Percentiles rank a stretch among this genome's conserved stretches.
Evolutionary conservation across 2,329 filamentous ascomycete genomes (phyloP).

Genomic region (Seiridium unicorne): DNA sequence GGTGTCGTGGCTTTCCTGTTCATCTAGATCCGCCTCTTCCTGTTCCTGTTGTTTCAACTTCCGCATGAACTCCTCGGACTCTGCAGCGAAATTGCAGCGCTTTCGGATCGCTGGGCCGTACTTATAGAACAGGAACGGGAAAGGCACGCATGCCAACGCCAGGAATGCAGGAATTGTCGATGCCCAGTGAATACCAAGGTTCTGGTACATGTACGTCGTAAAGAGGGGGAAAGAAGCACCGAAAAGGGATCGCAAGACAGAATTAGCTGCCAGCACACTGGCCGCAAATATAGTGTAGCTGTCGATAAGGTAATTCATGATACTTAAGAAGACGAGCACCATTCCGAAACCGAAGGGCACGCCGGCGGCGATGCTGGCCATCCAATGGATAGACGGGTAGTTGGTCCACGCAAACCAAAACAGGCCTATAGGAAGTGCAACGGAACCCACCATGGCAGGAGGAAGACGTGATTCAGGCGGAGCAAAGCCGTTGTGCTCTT

Average conservation of each 20-base stretch:
- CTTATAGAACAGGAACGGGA: constrained; percentile 60
- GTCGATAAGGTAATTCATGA: constrained; percentile 60
- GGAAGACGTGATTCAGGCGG: constrained; percentile 67
- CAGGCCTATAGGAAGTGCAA: constrained; percentile 61
- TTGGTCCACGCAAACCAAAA: constrained; percentile 73
- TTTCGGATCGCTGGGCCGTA: constrained; percentile 51
- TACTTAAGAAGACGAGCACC: constrained; percentile 55
- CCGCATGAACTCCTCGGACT: constrained; percentile 46
- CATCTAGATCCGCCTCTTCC: constrained; percentile 18
- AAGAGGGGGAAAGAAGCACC: constrained; percentile 74
- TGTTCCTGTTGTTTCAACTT: constrained; percentile 20
- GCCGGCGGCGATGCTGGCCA: constrained; percentile 38
- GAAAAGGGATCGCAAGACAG: constrained; percentile 69
- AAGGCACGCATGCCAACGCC: constrained; percentile 50
- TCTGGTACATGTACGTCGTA: constrained; percentile 40
- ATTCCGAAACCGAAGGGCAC: constrained; percentile 36
- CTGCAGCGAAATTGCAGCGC: constrained; percentile 53
- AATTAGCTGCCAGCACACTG: constrained; percentile 70
- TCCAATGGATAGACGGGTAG: constrained; percentile 49
- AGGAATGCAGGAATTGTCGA: constrained; percentile 6
- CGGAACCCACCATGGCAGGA: constrained; percentile 58
- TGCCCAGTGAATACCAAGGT: constrained; percentile 10
- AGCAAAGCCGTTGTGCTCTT: constrained; percentile 45
- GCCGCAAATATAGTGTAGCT: constrained; percentile 68
- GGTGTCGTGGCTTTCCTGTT: constrained; percentile 5